phyloP scores from a whole-genome alignment of 2,329 filamentous ascomycete genomes.

The Sporothrix euskadiensis region DNA sequence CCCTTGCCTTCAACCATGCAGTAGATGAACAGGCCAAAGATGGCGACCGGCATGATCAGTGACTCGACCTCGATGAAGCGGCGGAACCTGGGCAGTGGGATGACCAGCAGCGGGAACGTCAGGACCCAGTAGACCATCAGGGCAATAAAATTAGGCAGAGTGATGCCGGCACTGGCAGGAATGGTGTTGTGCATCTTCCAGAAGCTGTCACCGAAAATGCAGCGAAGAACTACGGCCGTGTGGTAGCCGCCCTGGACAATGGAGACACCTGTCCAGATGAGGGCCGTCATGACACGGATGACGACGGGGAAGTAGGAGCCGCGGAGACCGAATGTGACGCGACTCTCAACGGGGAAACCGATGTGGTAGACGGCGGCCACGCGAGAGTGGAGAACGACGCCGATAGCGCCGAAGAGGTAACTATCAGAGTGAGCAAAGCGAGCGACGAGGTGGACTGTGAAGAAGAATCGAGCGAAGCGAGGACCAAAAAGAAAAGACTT shows the following conservation, averaged over 20 bases:
- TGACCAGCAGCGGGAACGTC: neutral
- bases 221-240: conserved; percentile 56
- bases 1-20: conserved; percentile 6
- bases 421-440: neutral
- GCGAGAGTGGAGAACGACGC: conserved; percentile 16
- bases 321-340: conserved; percentile 3
- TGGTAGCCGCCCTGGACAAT: conserved; percentile 81
- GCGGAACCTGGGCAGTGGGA: conserved; percentile 5
- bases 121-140: conserved; percentile 13
- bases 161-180: conserved; percentile 34
- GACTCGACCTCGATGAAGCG: conserved; percentile 3
- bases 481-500: neutral
- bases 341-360: conserved; percentile 19
- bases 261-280: conserved; percentile 64
- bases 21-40: conserved; percentile 1
- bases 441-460: neutral
- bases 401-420: neutral
- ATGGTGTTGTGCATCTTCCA: conserved; percentile 54
- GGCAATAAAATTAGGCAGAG: conserved; percentile 16
- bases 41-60: neutral
- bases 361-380: conserved; percentile 20
- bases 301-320: conserved; percentile 58
- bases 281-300: conserved; percentile 49
- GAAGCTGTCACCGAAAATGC: conserved; percentile 63
- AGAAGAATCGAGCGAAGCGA: neutral